Percentiles rank a stretch among this genome's conserved stretches.
Evolutionary conservation across 1,139 yeast species (phyloP).

Genomic region (Geotrichum carabidarum): DNA sequence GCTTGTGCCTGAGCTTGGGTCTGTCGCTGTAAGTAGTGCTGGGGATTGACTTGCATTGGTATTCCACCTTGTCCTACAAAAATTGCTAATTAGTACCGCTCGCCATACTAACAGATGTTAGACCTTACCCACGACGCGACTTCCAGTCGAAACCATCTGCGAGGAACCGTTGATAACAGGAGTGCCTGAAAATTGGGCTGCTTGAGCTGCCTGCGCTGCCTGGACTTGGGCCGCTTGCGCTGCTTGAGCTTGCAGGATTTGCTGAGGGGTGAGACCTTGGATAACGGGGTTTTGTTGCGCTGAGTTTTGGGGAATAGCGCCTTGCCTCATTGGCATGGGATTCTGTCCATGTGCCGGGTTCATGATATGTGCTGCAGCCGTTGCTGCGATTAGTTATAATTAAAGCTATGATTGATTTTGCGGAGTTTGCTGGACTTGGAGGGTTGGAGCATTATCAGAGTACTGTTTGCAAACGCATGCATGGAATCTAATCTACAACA

Average conservation of each 20-base stretch:
- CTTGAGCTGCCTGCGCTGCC: constrained; percentile 3
- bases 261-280: constrained; percentile 13
- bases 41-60: constrained; percentile 10
- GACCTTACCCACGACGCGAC: constrained; percentile 11
- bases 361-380: constrained; percentile 7
- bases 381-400: neutral
- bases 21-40: constrained; percentile 6
- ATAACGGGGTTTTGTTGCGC: neutral
- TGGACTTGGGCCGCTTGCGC: constrained; percentile 5
- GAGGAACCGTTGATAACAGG: constrained; percentile 5
- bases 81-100: neutral
- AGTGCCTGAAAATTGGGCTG: constrained; percentile 2
- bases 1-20: constrained; percentile 8
- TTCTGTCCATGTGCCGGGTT: constrained; percentile 6
- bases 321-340: constrained; percentile 11
- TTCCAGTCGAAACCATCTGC: constrained; percentile 10
- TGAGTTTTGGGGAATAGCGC: neutral
- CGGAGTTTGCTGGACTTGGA: constrained; percentile 1
- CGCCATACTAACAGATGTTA: neutral
- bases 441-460: neutral
- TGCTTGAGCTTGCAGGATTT: constrained; percentile 7
- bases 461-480: neutral
- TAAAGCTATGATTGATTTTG: neutral
- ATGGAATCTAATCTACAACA: too few relatives aligned
- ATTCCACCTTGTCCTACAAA: constrained; percentile 9